Evolutionary conservation across 108 stramenopile genomes (phyloP).

Genomic region (Cyclostephanos invisitatus): DNA sequence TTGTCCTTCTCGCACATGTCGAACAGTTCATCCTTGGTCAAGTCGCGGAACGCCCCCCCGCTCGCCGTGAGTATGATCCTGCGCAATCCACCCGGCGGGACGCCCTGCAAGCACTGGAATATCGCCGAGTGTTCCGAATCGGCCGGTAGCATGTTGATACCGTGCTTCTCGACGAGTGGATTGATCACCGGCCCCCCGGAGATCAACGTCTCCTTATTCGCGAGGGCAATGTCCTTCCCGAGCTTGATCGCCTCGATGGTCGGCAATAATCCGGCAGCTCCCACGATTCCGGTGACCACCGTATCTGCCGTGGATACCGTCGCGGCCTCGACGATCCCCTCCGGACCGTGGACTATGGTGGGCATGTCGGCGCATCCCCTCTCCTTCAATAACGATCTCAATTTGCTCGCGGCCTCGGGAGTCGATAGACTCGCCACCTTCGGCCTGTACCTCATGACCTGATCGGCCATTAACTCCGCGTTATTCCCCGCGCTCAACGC

Average conservation of each 20-base stretch:
- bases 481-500: conserved; percentile 90
- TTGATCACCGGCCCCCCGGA: conserved; percentile 95
- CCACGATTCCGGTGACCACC: conserved; percentile 96
- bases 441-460: conserved; percentile 87
- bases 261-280: conserved; percentile 92
- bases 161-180: conserved; percentile 90
- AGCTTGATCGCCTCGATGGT: conserved; percentile 95
- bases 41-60: conserved; percentile 96
- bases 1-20: conserved; percentile 81
- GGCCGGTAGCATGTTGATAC: conserved; percentile 96
- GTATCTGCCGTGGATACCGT: conserved; percentile 81
- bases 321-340: conserved; percentile 83
- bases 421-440: conserved; percentile 72
- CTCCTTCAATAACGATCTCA: conserved; percentile 53
- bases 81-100: conserved; percentile 87
- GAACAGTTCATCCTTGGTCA: conserved; percentile 90
- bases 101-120: conserved; percentile 96
- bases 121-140: conserved; percentile 96
- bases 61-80: conserved; percentile 93
- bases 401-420: conserved; percentile 64
- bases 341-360: conserved; percentile 75
- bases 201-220: conserved; percentile 98
- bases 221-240: conserved; percentile 94
- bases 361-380: conserved; percentile 67
- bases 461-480: conserved; percentile 87